Evolutionary conservation across 1,284 basidiomycete genomes (phyloP), one percentile per base, ranked within the genome.

Genomic region (Gymnopus androsaceus): DNA sequence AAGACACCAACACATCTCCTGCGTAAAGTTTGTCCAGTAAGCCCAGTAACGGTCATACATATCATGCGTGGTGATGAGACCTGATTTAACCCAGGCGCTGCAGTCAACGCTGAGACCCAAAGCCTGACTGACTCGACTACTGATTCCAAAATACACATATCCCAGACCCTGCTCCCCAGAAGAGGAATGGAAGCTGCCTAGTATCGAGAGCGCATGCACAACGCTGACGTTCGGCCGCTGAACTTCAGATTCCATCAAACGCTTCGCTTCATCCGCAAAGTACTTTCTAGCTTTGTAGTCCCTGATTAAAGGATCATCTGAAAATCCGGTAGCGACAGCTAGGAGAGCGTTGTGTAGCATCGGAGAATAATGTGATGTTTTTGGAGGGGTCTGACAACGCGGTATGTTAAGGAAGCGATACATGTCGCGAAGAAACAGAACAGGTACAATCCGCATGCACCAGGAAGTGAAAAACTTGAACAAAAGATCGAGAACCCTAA

Each of bases 261-360:
- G 73, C 67, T 83, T 83, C 0, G 85, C 85, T 54, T 76, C 74
- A 4, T 73, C 65, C 7, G 82, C 82, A 61, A 83, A 87, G 21
- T 71, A 67, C 37, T 72, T 67, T 3, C 85, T 73, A 0, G 78
- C 73, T 33, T 73, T 72, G 15, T 74, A 66, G 40, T 79, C 74
- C 7, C 77, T 72, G 34, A 85, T 72, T 19, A 68, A 62, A 1
- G 80, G 79, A 41, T 86, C 78, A 51, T 85, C 81, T 3, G 83
- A 79, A 62, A 82, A 87, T 0, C 80, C 78, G 0, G 80, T 72
- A 1, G 80, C 84, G 25, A 90, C 69, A 1, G 86, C 75, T 7
- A 90, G 71, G 0, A 87, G 70, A 3, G 83, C 76, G 62, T 88
- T 88, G 69, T 90, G 88, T 3, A 89, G 73, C 75, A 89, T 83